A percentile compares a stretch with the other conserved stretches of the same genome.
Conservation (phyloP, 306 rosid genomes). For the Elaeagnus macrophylla region DNA sequence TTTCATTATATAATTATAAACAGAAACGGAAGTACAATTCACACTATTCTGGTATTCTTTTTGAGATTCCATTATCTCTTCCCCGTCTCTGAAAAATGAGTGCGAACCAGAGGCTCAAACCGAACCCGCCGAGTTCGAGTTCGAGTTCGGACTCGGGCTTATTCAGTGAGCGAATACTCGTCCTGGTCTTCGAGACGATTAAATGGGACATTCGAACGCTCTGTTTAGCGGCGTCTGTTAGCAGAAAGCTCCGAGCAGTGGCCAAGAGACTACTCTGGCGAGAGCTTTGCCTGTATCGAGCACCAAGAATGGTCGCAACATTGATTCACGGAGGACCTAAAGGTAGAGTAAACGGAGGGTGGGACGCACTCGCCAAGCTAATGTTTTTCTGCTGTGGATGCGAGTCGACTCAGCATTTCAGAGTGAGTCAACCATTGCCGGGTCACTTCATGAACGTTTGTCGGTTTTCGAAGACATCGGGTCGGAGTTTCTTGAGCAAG, state of each 20-base stretch:
- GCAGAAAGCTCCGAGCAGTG: slow-evolving; percentile 42
- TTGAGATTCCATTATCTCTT: too few species aligned
- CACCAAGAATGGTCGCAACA: slow-evolving; percentile 38
- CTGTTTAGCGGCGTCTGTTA: slow-evolving; percentile 37
- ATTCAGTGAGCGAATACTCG: slow-evolving; percentile 36
- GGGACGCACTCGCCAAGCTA: slow-evolving; percentile 55
- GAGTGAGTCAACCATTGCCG: slow-evolving; percentile 15
- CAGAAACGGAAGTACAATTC: not conserved
- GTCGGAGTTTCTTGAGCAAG: slow-evolving; percentile 41
- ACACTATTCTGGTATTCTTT: not conserved
- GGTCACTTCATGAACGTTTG: slow-evolving; percentile 42
- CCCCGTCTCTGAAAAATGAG: slow-evolving; percentile 15
- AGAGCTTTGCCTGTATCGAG: slow-evolving; percentile 37
- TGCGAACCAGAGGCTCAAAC: slow-evolving; percentile 18
- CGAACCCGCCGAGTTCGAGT: slow-evolving; percentile 14
- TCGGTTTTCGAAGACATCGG: slow-evolving; percentile 59
- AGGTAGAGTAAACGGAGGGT: slow-evolving; percentile 47
- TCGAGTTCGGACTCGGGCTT: slow-evolving; percentile 29
- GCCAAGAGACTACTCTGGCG: slow-evolving; percentile 51
- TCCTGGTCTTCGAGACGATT: slow-evolving; percentile 34
- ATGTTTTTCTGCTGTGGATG: slow-evolving; percentile 57
- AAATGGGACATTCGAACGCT: slow-evolving; percentile 43
- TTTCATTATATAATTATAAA: not conserved
- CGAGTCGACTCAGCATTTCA: slow-evolving; percentile 34
- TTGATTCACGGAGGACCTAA: slow-evolving; percentile 23